These are phyloP conservation scores for Amanita subjunquillea DNA, from an alignment of 768 basidiomycete species.

Conservation along the genomic window DNA sequence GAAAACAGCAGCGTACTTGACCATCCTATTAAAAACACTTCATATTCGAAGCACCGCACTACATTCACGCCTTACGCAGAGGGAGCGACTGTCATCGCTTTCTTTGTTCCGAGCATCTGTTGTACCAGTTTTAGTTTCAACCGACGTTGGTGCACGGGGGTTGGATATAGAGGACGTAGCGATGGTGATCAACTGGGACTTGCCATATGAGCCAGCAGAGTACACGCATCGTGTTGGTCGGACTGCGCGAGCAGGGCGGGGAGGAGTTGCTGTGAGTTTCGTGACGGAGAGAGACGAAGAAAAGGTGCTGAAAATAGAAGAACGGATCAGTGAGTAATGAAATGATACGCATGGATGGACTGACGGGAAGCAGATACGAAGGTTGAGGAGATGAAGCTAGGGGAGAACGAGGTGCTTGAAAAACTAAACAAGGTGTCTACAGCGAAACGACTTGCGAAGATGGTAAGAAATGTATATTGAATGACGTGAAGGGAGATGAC, in stretches of 20 bases:
- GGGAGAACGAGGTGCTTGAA: constrained; percentile 76
- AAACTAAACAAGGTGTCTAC: constrained; percentile 83
- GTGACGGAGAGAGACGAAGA: constrained; percentile 92
- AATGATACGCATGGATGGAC: neutral
- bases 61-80: constrained; percentile 90
- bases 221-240: constrained; percentile 95
- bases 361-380: constrained; percentile 45
- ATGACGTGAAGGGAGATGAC: neutral
- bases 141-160: constrained; percentile 92
- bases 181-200: constrained; percentile 95
- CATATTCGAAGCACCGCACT: constrained; percentile 80
- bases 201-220: constrained; percentile 83
- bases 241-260: constrained; percentile 84
- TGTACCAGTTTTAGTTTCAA: constrained; percentile 87
- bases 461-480: constrained; percentile 47
- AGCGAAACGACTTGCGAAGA: constrained; percentile 86
- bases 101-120: constrained; percentile 77
- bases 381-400: constrained; percentile 62
- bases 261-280: constrained; percentile 87
- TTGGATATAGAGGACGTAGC: constrained; percentile 95
- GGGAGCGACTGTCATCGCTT: constrained; percentile 78
- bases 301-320: constrained; percentile 72
- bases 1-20: constrained; percentile 85
- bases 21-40: constrained; percentile 64
- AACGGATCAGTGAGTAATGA: constrained; percentile 62